Evolutionary conservation across 106 monocot genomes (phyloP).

Genomic region (Chionographis japonica): DNA sequence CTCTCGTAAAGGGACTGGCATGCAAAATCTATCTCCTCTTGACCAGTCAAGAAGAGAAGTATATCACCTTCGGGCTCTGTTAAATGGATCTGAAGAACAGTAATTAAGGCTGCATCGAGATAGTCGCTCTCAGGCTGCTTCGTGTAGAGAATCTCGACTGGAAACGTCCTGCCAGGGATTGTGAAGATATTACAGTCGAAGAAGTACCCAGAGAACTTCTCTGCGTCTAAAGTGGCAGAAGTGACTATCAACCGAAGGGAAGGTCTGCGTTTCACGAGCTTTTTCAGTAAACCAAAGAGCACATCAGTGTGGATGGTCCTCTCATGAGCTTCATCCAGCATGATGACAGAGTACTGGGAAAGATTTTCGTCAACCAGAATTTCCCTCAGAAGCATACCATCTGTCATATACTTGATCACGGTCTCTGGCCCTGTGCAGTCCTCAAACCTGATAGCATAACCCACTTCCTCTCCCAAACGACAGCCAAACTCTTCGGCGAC

Average conservation of each 20-base stretch:
- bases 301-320: conserved; percentile 95
- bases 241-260: conserved; percentile 87
- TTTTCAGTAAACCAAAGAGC: conserved; percentile 85
- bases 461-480: conserved; percentile 86
- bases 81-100: conserved; percentile 89
- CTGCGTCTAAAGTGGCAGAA: conserved; percentile 91
- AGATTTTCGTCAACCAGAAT: conserved; percentile 87
- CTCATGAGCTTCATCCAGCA: conserved; percentile 98
- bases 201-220: conserved; percentile 95
- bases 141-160: conserved; percentile 89
- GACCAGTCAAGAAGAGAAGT: conserved; percentile 91
- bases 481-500: conserved; percentile 99
- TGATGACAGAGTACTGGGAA: conserved; percentile 88
- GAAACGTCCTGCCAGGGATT: conserved; percentile 91
- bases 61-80: conserved; percentile 94
- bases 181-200: conserved; percentile 93
- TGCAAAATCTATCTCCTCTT: conserved; percentile 94
- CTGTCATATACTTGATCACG: conserved; percentile 96
- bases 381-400: conserved; percentile 93
- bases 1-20: conserved; percentile 93
- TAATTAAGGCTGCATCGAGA: conserved; percentile 88
- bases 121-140: conserved; percentile 94
- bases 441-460: conserved; percentile 96
- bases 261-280: conserved; percentile 68
- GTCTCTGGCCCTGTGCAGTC: conserved; percentile 95